These are phyloP conservation scores for Neonectria punicea DNA, from an alignment of 2,329 filamentous ascomycete species.

Conservation along the genomic window DNA sequence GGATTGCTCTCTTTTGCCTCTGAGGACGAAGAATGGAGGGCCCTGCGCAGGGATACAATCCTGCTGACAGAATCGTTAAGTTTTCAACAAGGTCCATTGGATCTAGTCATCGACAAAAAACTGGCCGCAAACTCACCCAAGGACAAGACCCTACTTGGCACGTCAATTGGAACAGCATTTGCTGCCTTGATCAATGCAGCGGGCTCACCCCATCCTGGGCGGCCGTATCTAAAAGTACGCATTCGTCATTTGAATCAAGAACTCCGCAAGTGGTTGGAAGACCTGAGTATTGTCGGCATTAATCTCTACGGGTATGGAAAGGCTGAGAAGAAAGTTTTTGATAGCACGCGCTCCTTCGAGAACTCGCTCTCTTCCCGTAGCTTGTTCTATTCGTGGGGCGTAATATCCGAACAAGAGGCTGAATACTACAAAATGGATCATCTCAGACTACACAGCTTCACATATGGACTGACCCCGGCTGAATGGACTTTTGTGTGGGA, in stretches of 20 bases:
- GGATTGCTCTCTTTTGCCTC: too few species aligned
- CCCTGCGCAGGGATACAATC: not conserved
- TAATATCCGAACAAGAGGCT: not conserved
- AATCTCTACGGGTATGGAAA: not conserved
- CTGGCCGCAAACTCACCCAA: too few species aligned
- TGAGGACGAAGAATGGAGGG: not conserved
- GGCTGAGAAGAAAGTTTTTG: not conserved
- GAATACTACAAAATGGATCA: not conserved
- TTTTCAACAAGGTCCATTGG: not conserved
- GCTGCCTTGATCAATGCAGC: not conserved
- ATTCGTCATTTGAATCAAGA: not conserved
- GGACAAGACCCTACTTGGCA: too few species aligned
- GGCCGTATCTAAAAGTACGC: not conserved
- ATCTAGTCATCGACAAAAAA: not conserved
- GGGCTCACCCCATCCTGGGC: too few species aligned
- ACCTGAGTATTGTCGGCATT: not conserved
- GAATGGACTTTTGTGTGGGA: slow-evolving; percentile 12
- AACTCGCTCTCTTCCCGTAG: too few species aligned
- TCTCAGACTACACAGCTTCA: not conserved
- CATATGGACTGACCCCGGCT: not conserved
- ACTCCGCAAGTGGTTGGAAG: not conserved
- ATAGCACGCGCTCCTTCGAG: not conserved
- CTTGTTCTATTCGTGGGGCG: too few species aligned
- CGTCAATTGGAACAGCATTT: not conserved
- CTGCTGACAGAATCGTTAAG: not conserved